Percentiles rank a stretch among this genome's conserved stretches.
Conservation (phyloP, 257 asterid species). For the Solanum pinnatisectum region DNA sequence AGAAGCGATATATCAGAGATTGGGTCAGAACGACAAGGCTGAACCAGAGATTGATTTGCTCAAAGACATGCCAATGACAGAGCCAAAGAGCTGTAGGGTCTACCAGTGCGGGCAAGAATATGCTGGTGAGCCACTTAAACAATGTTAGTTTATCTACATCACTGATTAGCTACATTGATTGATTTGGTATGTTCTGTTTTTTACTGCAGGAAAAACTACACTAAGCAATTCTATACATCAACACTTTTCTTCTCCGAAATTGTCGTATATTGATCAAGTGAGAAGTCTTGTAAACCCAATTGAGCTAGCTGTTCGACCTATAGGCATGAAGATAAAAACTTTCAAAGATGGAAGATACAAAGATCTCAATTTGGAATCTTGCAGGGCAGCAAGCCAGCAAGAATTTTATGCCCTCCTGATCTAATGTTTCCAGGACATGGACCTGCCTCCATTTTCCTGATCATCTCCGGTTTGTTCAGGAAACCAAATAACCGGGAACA, state of each 20-base stretch:
- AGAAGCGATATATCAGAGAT: slow-evolving; percentile 41
- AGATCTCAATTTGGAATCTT: slow-evolving; percentile 76
- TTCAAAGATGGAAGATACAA: slow-evolving; percentile 62
- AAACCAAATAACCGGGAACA: slow-evolving; percentile 53
- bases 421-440: slow-evolving; percentile 83
- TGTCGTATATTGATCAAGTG: slow-evolving; percentile 54
- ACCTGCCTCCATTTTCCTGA: slow-evolving; percentile 54
- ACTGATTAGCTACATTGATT: neutral
- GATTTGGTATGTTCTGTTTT: neutral
- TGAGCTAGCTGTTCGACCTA: slow-evolving; percentile 58
- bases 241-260: slow-evolving; percentile 42
- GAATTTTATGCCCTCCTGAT: slow-evolving; percentile 55
- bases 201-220: slow-evolving; percentile 51
- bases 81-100: slow-evolving; percentile 59
- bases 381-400: slow-evolving; percentile 69
- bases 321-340: slow-evolving; percentile 49
- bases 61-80: slow-evolving; percentile 50
- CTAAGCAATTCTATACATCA: slow-evolving; percentile 49
- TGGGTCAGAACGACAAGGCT: slow-evolving; percentile 42
- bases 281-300: slow-evolving; percentile 65
- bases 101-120: slow-evolving; percentile 68
- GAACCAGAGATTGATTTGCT: slow-evolving; percentile 56
- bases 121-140: slow-evolving; percentile 33
- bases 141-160: neutral
- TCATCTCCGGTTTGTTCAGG: slow-evolving; percentile 52